Base-by-base conservation (phyloP, 176 grass and related monocot genomes). In the Musa beccarii region DNA sequence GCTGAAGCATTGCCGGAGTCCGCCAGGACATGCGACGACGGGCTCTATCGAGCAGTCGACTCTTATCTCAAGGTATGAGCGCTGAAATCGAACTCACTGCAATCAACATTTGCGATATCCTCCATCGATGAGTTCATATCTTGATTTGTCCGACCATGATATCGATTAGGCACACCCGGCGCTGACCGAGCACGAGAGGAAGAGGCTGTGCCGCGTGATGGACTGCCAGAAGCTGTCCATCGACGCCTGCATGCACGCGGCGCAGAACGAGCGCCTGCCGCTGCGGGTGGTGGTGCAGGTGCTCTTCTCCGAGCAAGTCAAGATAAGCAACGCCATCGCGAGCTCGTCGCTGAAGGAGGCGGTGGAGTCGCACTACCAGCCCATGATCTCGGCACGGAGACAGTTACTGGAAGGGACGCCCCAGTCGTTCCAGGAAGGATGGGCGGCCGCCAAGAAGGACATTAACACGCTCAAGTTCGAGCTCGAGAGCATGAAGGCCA, bases 391-490 rank as follows among this genome's bases (percentile, higher is more conserved):
- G 34, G 85, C 82, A n/a, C 79, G 90, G n/a, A 79, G 84, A 67
- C 95, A 99, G 79, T 80, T 99, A 56, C 89, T 99, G 63, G 90
- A 99, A 65, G 90, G 84, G 14, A 99, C 95, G 75, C 95, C 90
- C 50, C 88, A 89, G 86, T 99, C 95, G 77, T 94, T 99, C 89
- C 88, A 99, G 82, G 95, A 99, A 20, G 95, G 95, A 3, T 99
- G 88, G 95, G 84, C 89, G 71, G 75, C 88, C 29, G 90, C 95
- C 1, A 99, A 99, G 84, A 99, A 99, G 90, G 95, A 99, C 86
- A 99, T 99, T 83, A 94, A 99, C 88, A 99, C 88, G 43, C 90
- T 99, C 64, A 99, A 99, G 84, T 94, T 99, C 80, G 95, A 99
- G 84, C 88, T 99, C 63, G 95, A 99, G 77, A 94, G 88, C 88